Evolutionary conservation across 2,329 filamentous ascomycete species (phyloP).

Genomic region (Lecanicillium sp.): DNA sequence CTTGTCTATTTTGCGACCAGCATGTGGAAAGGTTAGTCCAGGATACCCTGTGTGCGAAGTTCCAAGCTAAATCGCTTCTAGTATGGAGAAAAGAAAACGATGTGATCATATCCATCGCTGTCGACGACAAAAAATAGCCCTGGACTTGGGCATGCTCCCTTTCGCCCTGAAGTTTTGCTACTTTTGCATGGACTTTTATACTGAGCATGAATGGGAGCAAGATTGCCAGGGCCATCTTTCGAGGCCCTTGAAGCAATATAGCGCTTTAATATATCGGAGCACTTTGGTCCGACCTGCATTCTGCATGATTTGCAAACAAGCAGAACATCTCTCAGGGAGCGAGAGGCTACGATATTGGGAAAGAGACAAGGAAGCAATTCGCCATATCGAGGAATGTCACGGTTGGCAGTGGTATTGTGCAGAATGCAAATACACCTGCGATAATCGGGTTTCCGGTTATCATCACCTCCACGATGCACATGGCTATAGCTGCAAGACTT

Average conservation of each 20-base stretch:
- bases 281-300: constrained; percentile 5
- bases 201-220: neutral
- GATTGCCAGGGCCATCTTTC: constrained; percentile 5
- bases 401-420: constrained; percentile 1
- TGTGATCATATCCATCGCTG: constrained; percentile 5
- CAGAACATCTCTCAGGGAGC: neutral
- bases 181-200: constrained; percentile 5
- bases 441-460: neutral
- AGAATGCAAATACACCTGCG: constrained; percentile 1
- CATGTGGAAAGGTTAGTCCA: too few species aligned
- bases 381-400: constrained; percentile 4
- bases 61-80: neutral
- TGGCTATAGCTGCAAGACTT: too few species aligned
- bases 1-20: too few species aligned
- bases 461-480: constrained; percentile 3
- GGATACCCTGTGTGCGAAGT: neutral
- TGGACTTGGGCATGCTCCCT: neutral
- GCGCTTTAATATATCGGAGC: constrained; percentile 2
- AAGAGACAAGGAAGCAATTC: constrained; percentile 2
- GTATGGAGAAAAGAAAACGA: neutral
- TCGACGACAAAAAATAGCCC: neutral
- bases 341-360: constrained; percentile 2
- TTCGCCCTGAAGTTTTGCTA: constrained; percentile 2
- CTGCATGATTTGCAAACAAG: constrained; percentile 3
- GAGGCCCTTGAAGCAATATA: neutral